Base-by-base conservation (phyloP, 1,139 yeast species). In the Kodamaea suecica region DNA sequence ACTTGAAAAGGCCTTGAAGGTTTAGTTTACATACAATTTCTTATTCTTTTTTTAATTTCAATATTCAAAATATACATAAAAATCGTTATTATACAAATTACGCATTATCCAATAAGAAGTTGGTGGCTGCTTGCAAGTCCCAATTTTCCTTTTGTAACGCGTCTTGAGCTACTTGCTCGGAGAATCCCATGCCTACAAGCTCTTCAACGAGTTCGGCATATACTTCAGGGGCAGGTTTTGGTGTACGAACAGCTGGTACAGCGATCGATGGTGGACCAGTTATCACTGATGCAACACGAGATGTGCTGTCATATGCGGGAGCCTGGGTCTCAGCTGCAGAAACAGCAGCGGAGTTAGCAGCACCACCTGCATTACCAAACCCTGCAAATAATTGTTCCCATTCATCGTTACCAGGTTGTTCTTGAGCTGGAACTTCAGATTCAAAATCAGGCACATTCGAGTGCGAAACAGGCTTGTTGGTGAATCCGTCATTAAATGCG, bases 321-420 rank as follows among this genome's bases (percentile, higher is more conserved):
- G 26, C 13, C 5, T 6, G 11, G n/a, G 12, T 12, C 27, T 33
- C 38, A 2, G 39, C 35, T 1, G 29, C 36, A 8, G 35, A 28
- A 9, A 26, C 24, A 4, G 35, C 30, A 16, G 33, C 37, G 11
- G 36, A 34, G 4, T 38, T 26, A 15, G 34, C 27, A 4, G 37
- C 30, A n/a, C n/a, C n/a, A 15, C 40, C 65, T 23, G 70, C 70
- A 49, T 81, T 84, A 20, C 92, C 92, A 55, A 87, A 84, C 0
- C 95, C 95, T 2, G 95, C 94, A 66, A 88, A 88, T 21, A 88
- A 71, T 59, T 87, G 94, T 51, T 88, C 96, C 97, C 97, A 88
- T 57, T 88, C 97, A 51, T 86, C 95, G 39, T 75, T 73, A 6
- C 55, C 64, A n/a, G 46, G 34, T 13, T 32, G 36, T 16, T 29